Percentiles rank a stretch among this genome's conserved stretches.
Evolutionary conservation across 2,329 filamentous ascomycete species (phyloP).

Genomic region (Xylariaceae sp.): DNA sequence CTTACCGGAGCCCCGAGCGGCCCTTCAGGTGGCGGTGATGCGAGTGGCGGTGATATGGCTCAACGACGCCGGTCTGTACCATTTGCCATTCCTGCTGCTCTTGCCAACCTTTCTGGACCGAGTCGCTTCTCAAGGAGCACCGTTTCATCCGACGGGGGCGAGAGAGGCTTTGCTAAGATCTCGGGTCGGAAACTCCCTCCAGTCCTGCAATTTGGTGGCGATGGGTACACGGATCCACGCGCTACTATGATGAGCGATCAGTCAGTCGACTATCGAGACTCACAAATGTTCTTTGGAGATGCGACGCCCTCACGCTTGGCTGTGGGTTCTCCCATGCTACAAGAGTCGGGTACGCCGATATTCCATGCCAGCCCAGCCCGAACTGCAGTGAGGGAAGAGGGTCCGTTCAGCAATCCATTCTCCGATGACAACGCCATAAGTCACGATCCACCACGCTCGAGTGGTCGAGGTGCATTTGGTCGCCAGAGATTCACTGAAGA

Average conservation of each 20-base stretch:
- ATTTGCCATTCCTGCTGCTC: constrained; percentile 45
- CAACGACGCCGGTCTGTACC: constrained; percentile 39
- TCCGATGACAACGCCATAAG: constrained; percentile 24
- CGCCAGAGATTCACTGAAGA: constrained; percentile 36
- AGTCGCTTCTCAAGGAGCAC: constrained; percentile 34
- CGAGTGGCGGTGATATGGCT: constrained; percentile 37
- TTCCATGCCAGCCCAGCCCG: constrained; percentile 63
- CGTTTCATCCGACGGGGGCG: constrained; percentile 37
- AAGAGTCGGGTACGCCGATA: constrained; percentile 56
- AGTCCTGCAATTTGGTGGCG: constrained; percentile 58
- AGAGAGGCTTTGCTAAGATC: constrained; percentile 61
- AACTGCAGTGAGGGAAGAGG: constrained; percentile 55
- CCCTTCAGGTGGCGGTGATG: constrained; percentile 19
- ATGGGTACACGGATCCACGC: constrained; percentile 55
- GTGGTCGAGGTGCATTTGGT: no score
- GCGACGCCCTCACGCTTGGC: constrained; percentile 40
- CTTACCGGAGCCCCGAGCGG: constrained; percentile 28
- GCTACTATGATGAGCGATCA: constrained; percentile 43
- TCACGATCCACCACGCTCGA: constrained; percentile 18
- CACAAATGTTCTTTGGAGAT: constrained; percentile 40
- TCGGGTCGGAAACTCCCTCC: constrained; percentile 63
- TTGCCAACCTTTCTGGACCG: constrained; percentile 41
- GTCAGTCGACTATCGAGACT: constrained; percentile 50
- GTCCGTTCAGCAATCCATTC: constrained; percentile 39
- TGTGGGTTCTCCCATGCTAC: constrained; percentile 55